These are phyloP conservation scores for Leucocoprinus birnbaumii DNA, from an alignment of 768 basidiomycete genomes.

Conservation along the genomic window DNA sequence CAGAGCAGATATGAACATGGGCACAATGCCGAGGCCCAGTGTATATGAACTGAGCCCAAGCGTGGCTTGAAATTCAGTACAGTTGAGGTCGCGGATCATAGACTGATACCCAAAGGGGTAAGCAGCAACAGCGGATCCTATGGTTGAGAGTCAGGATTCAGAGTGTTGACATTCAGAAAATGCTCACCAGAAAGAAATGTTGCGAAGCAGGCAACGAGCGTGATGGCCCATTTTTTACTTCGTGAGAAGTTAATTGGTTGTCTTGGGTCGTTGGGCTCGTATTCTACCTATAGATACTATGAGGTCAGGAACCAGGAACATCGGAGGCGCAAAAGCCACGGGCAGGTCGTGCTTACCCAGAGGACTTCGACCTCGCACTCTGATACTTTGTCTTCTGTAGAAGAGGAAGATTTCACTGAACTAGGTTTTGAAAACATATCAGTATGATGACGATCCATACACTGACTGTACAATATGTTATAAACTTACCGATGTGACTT, in stretches of 20 bases:
- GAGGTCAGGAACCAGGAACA: too few species aligned
- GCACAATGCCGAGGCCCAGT: conserved; percentile 58
- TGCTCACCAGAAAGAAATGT: conserved; percentile 39
- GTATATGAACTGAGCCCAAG: conserved; percentile 49
- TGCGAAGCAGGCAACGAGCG: conserved; percentile 35
- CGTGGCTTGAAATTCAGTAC: conserved; percentile 40
- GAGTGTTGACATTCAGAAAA: background rate
- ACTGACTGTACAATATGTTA: too few species aligned
- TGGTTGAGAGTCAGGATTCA: background rate
- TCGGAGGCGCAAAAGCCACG: too few species aligned
- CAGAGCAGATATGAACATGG: conserved; percentile 62
- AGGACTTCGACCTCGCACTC: too few species aligned
- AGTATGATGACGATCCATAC: too few species aligned
- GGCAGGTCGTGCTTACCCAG: too few species aligned
- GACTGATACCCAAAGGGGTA: conserved; percentile 54
- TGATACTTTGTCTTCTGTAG: too few species aligned
- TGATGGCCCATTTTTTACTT: conserved; percentile 23
- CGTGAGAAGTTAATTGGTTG: conserved; percentile 19
- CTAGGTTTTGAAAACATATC: too few species aligned
- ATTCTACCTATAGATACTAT: conserved; percentile 7
- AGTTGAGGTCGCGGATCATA: conserved; percentile 49
- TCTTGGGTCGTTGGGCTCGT: conserved; percentile 6
- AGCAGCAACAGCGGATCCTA: conserved; percentile 47
- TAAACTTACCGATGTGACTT: too few species aligned
- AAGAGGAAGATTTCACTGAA: too few species aligned